Base-by-base conservation (phyloP, 208 protist genomes). In the Trypanosomatidae sp. region DNA sequence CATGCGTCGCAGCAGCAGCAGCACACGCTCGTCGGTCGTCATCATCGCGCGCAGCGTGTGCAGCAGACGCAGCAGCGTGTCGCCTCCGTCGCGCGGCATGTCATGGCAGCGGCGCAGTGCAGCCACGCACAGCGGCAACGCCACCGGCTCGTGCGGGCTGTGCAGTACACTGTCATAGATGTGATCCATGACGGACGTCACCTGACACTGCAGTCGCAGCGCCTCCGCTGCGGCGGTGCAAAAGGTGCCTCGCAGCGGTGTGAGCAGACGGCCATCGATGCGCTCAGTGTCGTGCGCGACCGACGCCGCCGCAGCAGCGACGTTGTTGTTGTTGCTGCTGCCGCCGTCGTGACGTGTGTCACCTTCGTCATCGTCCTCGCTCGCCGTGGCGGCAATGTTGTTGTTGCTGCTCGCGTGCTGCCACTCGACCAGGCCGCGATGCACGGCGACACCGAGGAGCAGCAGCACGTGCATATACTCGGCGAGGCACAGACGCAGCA, bases 1-100 rank as follows among this genome's bases (percentile, higher is more conserved):
- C 71, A 83, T 84, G 38, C 74, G 70, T 7, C 72, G 61, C 23
- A 88, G 64, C 32, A 88, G 64, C n/a, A 73, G 22, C 27, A 76
- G 53, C 41, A 84, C 58, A 19, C 56, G 57, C 28, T 57, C 57
- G 5, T 43, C 32, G 6, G 61, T 53, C 5, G 59, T 25, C n/a
- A 88, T 21, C 38, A 67, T 21, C 2, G 18, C 15, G n/a, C 75
- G 55, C 18, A 88, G 32, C 6, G 51, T 35, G 20, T 70, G 41
- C 16, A 88, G 50, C 8, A 65, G 49, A 6, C 59, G 57, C 19
- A 71, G 56, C 27, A 82, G 49, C 6, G 47, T 52, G 11, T 63
- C 50, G 41, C 69, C 63, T 28, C 38, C 48, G 21, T 30, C 59
- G n/a, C n/a, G n/a, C n/a, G n/a, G n/a, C n/a, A n/a, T n/a, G 6